phyloP scores from a whole-genome alignment of 2,329 filamentous ascomycete genomes.

The Clarireedia paspali region DNA sequence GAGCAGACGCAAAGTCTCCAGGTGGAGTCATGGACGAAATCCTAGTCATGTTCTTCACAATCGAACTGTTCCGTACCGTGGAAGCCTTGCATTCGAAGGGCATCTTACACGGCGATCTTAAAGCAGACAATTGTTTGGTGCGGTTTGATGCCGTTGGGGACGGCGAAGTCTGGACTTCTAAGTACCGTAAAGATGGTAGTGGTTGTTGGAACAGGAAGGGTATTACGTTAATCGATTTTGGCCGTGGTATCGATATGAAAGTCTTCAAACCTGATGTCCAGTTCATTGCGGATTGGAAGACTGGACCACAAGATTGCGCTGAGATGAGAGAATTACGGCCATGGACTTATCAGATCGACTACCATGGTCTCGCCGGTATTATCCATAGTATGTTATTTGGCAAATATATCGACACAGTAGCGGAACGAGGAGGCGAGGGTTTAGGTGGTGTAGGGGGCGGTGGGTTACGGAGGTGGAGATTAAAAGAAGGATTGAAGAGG shows the following conservation, averaged over 20 bases:
- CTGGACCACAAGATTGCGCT: conserved; percentile 76
- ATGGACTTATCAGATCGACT: conserved; percentile 98
- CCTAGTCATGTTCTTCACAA: conserved; percentile 88
- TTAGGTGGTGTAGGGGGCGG: conserved; percentile 45
- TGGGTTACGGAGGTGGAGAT: conserved; percentile 59
- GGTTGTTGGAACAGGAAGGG: conserved; percentile 77
- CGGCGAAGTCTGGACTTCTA: conserved; percentile 42
- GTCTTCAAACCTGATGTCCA: conserved; percentile 68
- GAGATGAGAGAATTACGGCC: conserved; percentile 92
- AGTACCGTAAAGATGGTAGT: conserved; percentile 66
- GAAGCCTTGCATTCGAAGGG: conserved; percentile 76
- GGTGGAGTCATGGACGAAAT: conserved; percentile 77
- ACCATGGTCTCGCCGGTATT: conserved; percentile 83
- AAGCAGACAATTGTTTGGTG: conserved; percentile 90
- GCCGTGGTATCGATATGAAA: conserved; percentile 87
- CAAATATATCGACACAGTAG: conserved; percentile 81
- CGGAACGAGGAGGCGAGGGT: conserved; percentile 28
- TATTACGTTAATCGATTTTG: conserved; percentile 86
- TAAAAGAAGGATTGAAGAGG: conserved; percentile 78
- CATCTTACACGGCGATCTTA: conserved; percentile 87
- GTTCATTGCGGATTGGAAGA: conserved; percentile 96
- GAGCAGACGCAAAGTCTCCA: conserved; percentile 51
- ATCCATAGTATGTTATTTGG: conserved; percentile 88
- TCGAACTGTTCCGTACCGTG: conserved; percentile 84
- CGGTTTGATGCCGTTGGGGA: conserved; percentile 58